phyloP scores from a whole-genome alignment of 345 rosid genomes.

The Gossypium longicalyx region DNA sequence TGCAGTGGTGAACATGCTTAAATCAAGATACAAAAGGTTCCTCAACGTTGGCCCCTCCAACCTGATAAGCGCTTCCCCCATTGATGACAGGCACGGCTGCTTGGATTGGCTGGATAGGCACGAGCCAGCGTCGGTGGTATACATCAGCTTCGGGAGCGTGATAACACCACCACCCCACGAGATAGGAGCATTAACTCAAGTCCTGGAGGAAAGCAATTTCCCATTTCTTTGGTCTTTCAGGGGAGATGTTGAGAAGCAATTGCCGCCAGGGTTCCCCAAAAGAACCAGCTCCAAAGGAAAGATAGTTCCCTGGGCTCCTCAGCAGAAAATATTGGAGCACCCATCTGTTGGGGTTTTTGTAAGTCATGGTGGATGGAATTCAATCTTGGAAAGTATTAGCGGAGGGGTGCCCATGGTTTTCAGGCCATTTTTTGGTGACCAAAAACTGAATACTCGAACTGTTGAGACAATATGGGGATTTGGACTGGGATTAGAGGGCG shows the following conservation, averaged over 20 bases:
- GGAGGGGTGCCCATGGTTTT: conserved; percentile 51
- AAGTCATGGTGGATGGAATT: conserved; percentile 40
- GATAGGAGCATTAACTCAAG: conserved; percentile 41
- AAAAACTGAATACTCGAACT: conserved; percentile 28
- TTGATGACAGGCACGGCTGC: conserved; percentile 37
- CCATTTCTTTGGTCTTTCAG: conserved; percentile 66
- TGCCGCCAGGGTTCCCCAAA: conserved; percentile 33
- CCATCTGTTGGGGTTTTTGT: conserved; percentile 35
- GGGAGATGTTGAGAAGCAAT: conserved; percentile 17
- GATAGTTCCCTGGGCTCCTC: conserved; percentile 64
- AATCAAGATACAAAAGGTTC: conserved; percentile 27
- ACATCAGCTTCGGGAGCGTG: conserved; percentile 62
- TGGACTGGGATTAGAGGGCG: conserved; percentile 12
- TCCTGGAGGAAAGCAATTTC: conserved; percentile 27
- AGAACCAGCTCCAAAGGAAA: conserved; percentile 31
- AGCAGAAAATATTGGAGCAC: conserved; percentile 38
- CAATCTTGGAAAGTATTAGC: conserved; percentile 38
- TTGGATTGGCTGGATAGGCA: conserved; percentile 49
- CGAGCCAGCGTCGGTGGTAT: conserved; percentile 39
- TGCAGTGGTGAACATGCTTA: conserved; percentile 19
- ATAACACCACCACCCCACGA: conserved; percentile 39
- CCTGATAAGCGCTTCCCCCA: conserved; percentile 9
- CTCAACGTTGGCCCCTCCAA: conserved; percentile 42
- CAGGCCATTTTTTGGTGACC: conserved; percentile 50
- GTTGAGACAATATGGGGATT: conserved; percentile 38